Conservation (phyloP, 2,329 filamentous ascomycete species). For the Decorospora gaudefroyi region DNA sequence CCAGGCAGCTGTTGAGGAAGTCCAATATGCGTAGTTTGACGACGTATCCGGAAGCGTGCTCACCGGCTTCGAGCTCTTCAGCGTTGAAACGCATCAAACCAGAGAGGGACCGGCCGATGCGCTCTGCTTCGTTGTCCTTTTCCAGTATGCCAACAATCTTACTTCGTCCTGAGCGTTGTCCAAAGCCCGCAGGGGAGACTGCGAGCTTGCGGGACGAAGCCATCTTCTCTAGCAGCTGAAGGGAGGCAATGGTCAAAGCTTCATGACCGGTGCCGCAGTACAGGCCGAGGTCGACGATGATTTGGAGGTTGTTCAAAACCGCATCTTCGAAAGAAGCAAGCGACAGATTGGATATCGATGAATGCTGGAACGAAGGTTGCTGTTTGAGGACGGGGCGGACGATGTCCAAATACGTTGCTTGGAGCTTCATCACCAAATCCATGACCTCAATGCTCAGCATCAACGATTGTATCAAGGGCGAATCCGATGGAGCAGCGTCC, state of each 20-base stretch:
- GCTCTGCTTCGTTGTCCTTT: constrained; percentile 75
- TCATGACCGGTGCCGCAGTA: constrained; percentile 86
- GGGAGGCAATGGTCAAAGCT: constrained; percentile 75
- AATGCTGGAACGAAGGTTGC: constrained; percentile 62
- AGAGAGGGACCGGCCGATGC: constrained; percentile 75
- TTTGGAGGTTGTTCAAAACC: constrained; percentile 74
- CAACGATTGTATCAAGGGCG: constrained; percentile 78
- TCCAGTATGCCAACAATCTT: constrained; percentile 89
- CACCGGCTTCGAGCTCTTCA: constrained; percentile 73
- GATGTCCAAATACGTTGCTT: constrained; percentile 88
- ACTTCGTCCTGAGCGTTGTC: constrained; percentile 69
- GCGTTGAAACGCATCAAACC: constrained; percentile 66
- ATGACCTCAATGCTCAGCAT: constrained; percentile 83
- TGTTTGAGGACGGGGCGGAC: constrained; percentile 77
- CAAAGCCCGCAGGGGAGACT: constrained; percentile 67
- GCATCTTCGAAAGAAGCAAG: constrained; percentile 93
- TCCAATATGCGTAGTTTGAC: constrained; percentile 85
- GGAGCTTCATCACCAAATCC: constrained; percentile 79
- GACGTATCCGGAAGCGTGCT: constrained; percentile 71
- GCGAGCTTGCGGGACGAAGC: constrained; percentile 82
- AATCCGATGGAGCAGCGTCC: constrained; percentile 72
- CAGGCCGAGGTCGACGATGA: constrained; percentile 81
- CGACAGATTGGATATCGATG: constrained; percentile 71
- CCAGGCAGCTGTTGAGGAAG: constrained; percentile 80
- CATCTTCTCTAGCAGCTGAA: constrained; percentile 83